Conservation (phyloP, 306 rosid genomes). For the Prunus mume region DNA sequence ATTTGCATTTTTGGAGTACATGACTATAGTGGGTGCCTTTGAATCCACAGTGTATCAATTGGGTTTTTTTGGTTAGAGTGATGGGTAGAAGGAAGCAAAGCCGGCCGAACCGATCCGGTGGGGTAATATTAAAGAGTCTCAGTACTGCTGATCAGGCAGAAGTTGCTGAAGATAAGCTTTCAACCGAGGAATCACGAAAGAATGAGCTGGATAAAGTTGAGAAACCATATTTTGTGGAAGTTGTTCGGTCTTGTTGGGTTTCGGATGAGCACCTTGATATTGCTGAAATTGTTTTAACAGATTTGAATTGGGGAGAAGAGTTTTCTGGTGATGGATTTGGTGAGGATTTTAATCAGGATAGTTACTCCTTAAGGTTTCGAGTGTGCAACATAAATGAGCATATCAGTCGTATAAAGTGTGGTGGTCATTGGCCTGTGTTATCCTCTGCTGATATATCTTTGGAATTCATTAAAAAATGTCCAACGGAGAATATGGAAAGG, state of each 20-base stretch:
- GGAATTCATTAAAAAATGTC: conserved; percentile 52
- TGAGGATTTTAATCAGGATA: conserved; percentile 41
- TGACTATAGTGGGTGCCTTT: background rate
- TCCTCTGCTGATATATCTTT: conserved; percentile 58
- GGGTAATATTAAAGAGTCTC: conserved; percentile 36
- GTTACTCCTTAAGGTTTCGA: conserved; percentile 58
- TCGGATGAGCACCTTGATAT: conserved; percentile 67
- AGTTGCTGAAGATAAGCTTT: conserved; percentile 34
- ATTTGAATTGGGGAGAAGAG: conserved; percentile 51
- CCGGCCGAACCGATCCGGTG: conserved; percentile 66
- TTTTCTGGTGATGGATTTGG: conserved; percentile 44
- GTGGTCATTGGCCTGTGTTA: conserved; percentile 90
- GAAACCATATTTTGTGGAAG: conserved; percentile 64
- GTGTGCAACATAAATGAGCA: conserved; percentile 49
- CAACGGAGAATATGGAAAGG: conserved; percentile 27
- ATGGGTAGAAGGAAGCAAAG: conserved; percentile 84
- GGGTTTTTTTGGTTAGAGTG: conserved; percentile 23
- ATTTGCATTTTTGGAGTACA: background rate
- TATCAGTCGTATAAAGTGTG: conserved; percentile 63
- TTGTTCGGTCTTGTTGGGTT: conserved; percentile 57
- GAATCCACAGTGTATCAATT: background rate
- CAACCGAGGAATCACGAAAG: conserved; percentile 32
- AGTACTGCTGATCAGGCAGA: conserved; percentile 36
- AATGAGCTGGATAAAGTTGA: conserved; percentile 32
- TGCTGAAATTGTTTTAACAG: conserved; percentile 69